phyloP scores from a whole-genome alignment of 441 rosid genomes.

The Mallotus repandus region DNA sequence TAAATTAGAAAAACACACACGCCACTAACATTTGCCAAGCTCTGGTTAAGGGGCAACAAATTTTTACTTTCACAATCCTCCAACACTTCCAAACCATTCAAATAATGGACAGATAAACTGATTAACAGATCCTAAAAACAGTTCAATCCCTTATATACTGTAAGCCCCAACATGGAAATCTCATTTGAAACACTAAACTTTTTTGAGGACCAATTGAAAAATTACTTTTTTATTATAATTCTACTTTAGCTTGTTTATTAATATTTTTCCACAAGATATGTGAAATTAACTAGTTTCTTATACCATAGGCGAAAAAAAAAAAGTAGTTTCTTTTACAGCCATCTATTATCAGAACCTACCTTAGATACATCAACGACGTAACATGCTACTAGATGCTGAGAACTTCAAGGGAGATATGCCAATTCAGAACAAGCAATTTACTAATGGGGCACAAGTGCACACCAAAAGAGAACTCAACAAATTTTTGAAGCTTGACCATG shows the following conservation, averaged over 20 bases:
- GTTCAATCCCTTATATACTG: background rate
- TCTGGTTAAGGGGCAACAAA: background rate
- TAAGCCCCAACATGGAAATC: background rate
- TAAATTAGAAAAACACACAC: background rate
- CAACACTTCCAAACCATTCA: background rate
- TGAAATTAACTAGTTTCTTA: background rate
- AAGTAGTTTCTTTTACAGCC: background rate
- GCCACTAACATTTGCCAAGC: background rate
- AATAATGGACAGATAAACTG: background rate
- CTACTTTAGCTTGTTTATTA: background rate
- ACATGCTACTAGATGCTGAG: background rate
- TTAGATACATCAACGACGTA: background rate
- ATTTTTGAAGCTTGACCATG: background rate
- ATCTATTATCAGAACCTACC: background rate
- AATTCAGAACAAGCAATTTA: background rate
- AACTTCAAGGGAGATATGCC: background rate
- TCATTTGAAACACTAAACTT: background rate
- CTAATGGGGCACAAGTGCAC: background rate
- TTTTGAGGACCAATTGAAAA: background rate
- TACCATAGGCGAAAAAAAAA: no score
- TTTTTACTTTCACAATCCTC: background rate
- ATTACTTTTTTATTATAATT: background rate
- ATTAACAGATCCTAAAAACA: background rate
- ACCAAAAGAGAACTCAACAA: background rate
- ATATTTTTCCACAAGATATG: background rate